A percentile compares a stretch with the other conserved stretches of the same genome.
These are phyloP conservation scores for Umbelopsis sp. DNA, from an alignment of 371 early-diverging fungal genomes.

Conservation along the genomic window DNA sequence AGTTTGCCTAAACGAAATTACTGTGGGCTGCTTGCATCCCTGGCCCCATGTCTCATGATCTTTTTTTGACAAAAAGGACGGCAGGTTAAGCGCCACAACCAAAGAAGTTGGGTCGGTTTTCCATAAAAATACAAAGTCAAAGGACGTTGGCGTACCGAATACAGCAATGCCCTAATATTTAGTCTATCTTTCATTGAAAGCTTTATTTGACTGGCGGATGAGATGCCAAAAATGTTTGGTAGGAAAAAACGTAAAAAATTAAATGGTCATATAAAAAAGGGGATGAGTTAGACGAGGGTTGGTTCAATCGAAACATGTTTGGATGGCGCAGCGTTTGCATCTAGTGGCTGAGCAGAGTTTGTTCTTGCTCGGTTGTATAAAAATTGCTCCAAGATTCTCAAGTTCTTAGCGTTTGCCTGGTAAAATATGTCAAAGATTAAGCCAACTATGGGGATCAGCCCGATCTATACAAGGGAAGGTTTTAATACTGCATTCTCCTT, in stretches of 20 bases:
- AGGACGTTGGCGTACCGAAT: too few species aligned
- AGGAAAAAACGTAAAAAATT: too few species aligned
- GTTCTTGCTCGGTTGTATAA: conserved; percentile 42
- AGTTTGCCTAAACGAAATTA: neutral
- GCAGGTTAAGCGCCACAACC: neutral
- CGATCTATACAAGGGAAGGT: conserved; percentile 29
- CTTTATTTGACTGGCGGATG: too few species aligned
- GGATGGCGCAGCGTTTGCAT: neutral
- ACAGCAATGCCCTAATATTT: too few species aligned
- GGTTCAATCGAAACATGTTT: neutral
- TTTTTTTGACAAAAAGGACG: neutral
- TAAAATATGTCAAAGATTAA: conserved; percentile 44
- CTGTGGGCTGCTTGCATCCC: neutral
- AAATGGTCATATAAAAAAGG: too few species aligned
- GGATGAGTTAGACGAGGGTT: too few species aligned
- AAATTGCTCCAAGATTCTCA: conserved; percentile 35
- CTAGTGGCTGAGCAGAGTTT: neutral
- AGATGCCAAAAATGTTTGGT: too few species aligned
- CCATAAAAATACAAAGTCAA: neutral
- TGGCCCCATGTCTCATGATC: conserved; percentile 7
- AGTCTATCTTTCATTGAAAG: too few species aligned
- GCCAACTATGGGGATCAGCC: conserved; percentile 46
- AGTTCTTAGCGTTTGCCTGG: conserved; percentile 49
- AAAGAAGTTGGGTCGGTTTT: neutral
- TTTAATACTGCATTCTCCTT: neutral